Base-by-base conservation (phyloP, 108 stramenopile genomes). In the Fragilaria crotonensis region DNA sequence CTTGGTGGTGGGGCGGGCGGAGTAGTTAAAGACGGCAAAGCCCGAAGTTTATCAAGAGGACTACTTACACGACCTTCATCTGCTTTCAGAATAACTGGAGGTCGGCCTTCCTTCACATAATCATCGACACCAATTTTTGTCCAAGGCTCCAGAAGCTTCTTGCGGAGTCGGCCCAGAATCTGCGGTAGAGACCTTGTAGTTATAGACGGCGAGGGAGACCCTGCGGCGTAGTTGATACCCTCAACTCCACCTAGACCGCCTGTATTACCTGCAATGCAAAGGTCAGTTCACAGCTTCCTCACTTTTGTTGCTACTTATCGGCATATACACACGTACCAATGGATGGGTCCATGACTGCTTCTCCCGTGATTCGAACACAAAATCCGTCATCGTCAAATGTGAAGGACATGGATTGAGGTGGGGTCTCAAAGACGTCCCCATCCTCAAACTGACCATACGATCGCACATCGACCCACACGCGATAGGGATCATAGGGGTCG, bases 301-400 rank as follows among this genome's bases (percentile, higher is more conserved):
- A 14, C 7, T 28, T 28, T 26, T 9, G 5, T 5, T 30, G 19
- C 25, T 7, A 54, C 22, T 7, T 26, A n/a, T 29, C 49, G n/a
- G n/a, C n/a, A n/a, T 22, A 45, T 7, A 58, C 4, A 11, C 5
- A 52, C 66, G 18, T 30, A 67, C 74, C 74, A 7, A 64, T 59
- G 11, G 76, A 51, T 5, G 83, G 83, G 60, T 84, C 83, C 52
- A 84, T 54, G 32, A 78, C 77, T 0, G 69, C 71, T 0, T 52
- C 72, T 30, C 70, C 75, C 3, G 80, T 85, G 20, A 85, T 64
- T 4, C 80, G 59, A 0, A 62, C 70, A 56, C 84, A 85, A 58
- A 74, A 79, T 9, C 84, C 78, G 49, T 85, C 78, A 45, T 81
- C 73, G 30, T 85, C 84, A 63, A 85, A 85, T 5, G 78, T 71